These are phyloP conservation scores for Fusarium humuli DNA, from an alignment of 2,329 filamentous ascomycete genomes.

Conservation along the genomic window DNA sequence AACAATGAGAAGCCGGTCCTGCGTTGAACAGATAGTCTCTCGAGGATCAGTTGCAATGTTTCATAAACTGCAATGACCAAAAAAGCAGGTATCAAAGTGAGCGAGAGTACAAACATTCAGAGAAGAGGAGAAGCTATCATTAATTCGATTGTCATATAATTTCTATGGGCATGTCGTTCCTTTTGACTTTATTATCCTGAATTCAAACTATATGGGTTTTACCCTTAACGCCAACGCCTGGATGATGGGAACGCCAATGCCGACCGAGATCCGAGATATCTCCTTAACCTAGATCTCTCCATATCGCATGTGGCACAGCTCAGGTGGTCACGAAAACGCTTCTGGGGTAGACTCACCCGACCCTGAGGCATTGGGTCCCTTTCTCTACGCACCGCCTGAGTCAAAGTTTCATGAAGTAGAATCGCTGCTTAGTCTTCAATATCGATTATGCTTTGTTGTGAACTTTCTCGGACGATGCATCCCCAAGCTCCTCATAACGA, in stretches of 20 bases:
- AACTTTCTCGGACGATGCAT: constrained; percentile 33
- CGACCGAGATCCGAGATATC: constrained; percentile 47
- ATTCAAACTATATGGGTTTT: neutral
- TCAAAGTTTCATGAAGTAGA: neutral
- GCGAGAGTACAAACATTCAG: neutral
- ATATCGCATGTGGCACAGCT: constrained; percentile 27
- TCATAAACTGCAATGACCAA: constrained; percentile 4
- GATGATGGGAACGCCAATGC: constrained; percentile 27
- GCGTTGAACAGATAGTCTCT: no score
- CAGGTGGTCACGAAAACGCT: constrained; percentile 5
- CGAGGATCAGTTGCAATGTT: no score
- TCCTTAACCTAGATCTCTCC: constrained; percentile 36
- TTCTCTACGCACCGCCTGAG: neutral
- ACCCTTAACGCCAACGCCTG: constrained; percentile 28
- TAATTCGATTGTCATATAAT: constrained; percentile 14
- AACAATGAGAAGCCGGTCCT: no score
- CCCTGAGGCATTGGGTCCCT: neutral
- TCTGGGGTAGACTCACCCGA: constrained; percentile 6
- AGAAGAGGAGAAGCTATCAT: constrained; percentile 3
- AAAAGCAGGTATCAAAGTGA: constrained; percentile 2
- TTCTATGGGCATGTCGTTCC: neutral
- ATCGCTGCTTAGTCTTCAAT: constrained; percentile 1
- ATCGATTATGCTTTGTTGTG: constrained; percentile 29
- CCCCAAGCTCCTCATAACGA: constrained; percentile 57
- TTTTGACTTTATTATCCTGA: constrained; percentile 2